Percentiles rank a stretch among this genome's conserved stretches.
Conservation (phyloP, 768 basidiomycete species). For the Nidula microcarpa region DNA sequence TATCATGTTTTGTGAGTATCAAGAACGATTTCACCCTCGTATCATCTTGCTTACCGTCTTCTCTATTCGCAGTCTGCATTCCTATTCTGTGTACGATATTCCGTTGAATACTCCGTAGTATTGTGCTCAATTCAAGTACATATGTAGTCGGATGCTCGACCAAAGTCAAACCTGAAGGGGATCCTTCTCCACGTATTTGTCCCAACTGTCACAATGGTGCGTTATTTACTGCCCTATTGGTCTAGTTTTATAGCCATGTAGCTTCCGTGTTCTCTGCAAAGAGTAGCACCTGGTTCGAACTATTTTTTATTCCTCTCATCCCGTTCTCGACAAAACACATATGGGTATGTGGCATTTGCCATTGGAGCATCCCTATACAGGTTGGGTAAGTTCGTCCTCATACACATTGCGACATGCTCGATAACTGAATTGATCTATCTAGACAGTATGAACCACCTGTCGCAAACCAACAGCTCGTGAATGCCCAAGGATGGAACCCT, state of each 20-base stretch:
- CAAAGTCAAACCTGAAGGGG: constrained; percentile 51
- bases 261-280: constrained; percentile 62
- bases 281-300: constrained; percentile 68
- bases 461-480: constrained; percentile 12
- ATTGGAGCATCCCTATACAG: constrained; percentile 53
- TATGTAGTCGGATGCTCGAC: constrained; percentile 64
- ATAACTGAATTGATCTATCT: background rate
- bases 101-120: no score
- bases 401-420: background rate
- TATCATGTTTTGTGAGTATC: background rate
- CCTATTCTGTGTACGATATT: constrained; percentile 1
- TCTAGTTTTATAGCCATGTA: constrained; percentile 16
- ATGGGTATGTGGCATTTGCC: constrained; percentile 73
- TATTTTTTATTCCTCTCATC: constrained; percentile 71
- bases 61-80: constrained; percentile 3
- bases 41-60: no score
- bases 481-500: constrained; percentile 18
- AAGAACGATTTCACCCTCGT: background rate
- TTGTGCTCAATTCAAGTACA: background rate
- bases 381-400: constrained; percentile 35
- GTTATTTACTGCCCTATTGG: constrained; percentile 11
- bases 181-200: constrained; percentile 53
- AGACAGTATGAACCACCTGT: constrained; percentile 31
- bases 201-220: constrained; percentile 72
- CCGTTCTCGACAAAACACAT: constrained; percentile 60